Evolutionary conservation across 106 monocot species (phyloP).

Genomic region (Dendrobium huoshanense): DNA sequence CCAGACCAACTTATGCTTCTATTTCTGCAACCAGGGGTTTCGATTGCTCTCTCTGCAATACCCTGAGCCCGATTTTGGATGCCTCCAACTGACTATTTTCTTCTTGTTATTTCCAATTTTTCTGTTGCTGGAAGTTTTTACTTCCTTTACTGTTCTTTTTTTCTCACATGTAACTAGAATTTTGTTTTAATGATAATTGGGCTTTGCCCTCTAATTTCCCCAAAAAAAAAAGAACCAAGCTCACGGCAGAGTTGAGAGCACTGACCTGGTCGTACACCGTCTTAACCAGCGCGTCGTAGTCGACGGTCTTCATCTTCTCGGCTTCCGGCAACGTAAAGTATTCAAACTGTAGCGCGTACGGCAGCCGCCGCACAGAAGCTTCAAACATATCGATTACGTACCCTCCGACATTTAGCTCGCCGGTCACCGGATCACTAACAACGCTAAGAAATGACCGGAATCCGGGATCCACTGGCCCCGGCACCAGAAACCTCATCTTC

Average conservation of each 20-base stretch:
- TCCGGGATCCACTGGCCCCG: constrained; percentile 30
- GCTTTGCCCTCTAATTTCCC: too few relatives aligned
- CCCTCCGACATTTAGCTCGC: constrained; percentile 28
- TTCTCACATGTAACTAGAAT: too few relatives aligned
- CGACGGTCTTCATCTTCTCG: constrained; percentile 5
- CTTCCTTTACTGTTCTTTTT: too few relatives aligned
- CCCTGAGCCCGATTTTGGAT: too few relatives aligned
- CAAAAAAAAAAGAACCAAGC: too few relatives aligned
- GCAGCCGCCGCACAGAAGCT: constrained; percentile 37
- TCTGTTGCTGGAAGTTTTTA: too few relatives aligned
- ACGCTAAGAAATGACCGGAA: constrained; percentile 39
- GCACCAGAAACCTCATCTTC: constrained; percentile 42
- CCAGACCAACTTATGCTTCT: too few relatives aligned
- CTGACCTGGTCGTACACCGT: constrained; percentile 27
- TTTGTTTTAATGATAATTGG: too few relatives aligned
- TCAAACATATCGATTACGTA: constrained; percentile 65
- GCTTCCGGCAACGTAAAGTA: constrained; percentile 13
- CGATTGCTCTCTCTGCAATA: too few relatives aligned
- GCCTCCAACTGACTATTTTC: too few relatives aligned
- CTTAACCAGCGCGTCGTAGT: constrained; percentile 33
- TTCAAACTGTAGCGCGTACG: constrained; percentile 45
- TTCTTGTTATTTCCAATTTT: too few relatives aligned
- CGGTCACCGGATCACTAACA: constrained; percentile 15
- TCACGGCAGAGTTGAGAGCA: background rate
- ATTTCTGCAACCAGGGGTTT: too few relatives aligned